phyloP scores from a whole-genome alignment of 2,329 filamentous ascomycete genomes.

The Fusarium equiseti region DNA sequence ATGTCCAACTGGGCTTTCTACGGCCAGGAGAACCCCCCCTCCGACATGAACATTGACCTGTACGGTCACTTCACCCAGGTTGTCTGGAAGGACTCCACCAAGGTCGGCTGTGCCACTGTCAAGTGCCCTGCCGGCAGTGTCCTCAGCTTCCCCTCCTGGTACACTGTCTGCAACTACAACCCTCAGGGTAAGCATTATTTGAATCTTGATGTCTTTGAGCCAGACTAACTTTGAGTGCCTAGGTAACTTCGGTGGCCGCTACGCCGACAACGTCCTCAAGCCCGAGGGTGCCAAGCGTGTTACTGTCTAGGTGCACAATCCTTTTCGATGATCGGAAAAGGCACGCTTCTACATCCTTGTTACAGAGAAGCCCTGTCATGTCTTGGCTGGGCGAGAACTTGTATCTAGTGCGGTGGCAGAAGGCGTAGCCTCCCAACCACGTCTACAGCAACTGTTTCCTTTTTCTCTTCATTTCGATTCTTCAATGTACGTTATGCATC shows the following conservation, averaged over 20 bases:
- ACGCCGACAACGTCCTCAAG: constrained; percentile 62
- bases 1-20: constrained; percentile 70
- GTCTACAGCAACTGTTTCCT: constrained; percentile 36
- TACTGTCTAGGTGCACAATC: constrained; percentile 41
- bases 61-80: constrained; percentile 70
- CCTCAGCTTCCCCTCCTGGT: constrained; percentile 68
- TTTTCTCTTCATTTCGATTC: constrained; percentile 50
- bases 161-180: constrained; percentile 91
- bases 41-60: constrained; percentile 70
- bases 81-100: constrained; percentile 56
- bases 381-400: constrained; percentile 31
- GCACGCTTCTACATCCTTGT: constrained; percentile 22
- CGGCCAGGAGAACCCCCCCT: constrained; percentile 66
- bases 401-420: constrained; percentile 30
- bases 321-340: constrained; percentile 25
- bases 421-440: constrained; percentile 28
- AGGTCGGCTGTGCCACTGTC: constrained; percentile 72
- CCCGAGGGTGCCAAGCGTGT: constrained; percentile 50
- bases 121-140: constrained; percentile 70
- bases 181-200: constrained; percentile 70
- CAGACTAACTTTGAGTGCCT: neutral
- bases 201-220: neutral
- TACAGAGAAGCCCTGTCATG: constrained; percentile 17
- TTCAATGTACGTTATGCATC: constrained; percentile 53
- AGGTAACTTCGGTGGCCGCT: constrained; percentile 67